Conservation (phyloP, 169 alveolate species). For the Cryptosporidium xiaoi region DNA sequence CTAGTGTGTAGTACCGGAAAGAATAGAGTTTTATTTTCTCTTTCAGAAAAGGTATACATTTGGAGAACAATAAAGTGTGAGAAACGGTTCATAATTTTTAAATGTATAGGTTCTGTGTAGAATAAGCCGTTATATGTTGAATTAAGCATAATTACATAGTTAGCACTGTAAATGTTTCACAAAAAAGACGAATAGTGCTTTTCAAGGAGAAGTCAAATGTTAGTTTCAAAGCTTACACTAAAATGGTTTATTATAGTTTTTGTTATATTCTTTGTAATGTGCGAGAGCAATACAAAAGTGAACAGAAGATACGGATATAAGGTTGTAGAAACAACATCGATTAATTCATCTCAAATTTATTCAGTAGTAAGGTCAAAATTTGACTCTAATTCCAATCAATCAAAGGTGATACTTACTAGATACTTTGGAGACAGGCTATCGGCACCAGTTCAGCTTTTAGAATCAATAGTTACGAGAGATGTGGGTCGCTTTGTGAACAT, state of each 20-base stretch:
- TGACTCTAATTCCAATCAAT: conserved; percentile 1
- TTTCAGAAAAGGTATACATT: too few species aligned
- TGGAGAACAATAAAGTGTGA: too few species aligned
- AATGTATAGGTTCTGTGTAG: too few species aligned
- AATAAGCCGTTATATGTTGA: too few species aligned
- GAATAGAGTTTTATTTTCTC: too few species aligned
- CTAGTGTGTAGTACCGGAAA: too few species aligned
- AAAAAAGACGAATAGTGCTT: too few species aligned
- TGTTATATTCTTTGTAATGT: neutral
- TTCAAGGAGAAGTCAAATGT: too few species aligned
- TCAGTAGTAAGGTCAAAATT: conserved; percentile 1
- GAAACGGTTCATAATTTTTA: too few species aligned
- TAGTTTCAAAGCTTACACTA: neutral
- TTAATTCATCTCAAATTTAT: neutral
- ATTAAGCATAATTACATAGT: too few species aligned
- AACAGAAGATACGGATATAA: conserved; percentile 64
- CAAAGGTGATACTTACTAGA: conserved; percentile 3
- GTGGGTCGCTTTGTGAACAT: conserved; percentile 47
- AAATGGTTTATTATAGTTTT: neutral
- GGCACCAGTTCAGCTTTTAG: conserved; percentile 64
- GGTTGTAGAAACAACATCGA: neutral
- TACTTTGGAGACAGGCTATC: conserved; percentile 60
- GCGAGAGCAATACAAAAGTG: neutral
- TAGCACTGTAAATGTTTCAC: too few species aligned
- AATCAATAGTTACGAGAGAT: conserved; percentile 44